Evolutionary conservation across 1,284 basidiomycete genomes (phyloP).

Genomic region (Cutaneotrichosporon sp.): DNA sequence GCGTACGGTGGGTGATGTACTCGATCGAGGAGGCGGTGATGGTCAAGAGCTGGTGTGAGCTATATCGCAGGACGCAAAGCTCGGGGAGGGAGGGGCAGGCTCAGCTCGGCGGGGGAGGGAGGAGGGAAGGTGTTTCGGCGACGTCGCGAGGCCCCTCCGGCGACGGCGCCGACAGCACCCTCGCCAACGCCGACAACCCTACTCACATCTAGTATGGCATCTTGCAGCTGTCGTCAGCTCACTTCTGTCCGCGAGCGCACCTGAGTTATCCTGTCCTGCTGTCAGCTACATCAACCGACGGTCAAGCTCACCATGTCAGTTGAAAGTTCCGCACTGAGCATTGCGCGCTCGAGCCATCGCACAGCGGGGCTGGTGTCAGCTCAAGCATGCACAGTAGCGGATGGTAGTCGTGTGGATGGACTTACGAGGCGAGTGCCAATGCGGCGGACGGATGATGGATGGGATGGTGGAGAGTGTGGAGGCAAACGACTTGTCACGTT

Average conservation of each 20-base stretch:
- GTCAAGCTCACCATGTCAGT: conserved; percentile 47
- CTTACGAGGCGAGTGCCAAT: conserved; percentile 9
- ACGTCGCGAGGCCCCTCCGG: not conserved
- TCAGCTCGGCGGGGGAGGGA: no score
- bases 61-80: not conserved
- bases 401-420: not conserved
- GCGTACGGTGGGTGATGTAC: conserved; percentile 50
- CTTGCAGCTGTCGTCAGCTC: conserved; percentile 44
- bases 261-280: conserved; percentile 54
- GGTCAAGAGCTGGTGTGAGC: conserved; percentile 43
- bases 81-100: not conserved
- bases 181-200: not conserved
- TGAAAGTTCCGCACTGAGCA: conserved; percentile 54
- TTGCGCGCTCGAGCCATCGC: conserved; percentile 36
- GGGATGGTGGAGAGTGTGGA: conserved; percentile 5
- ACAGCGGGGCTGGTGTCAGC: conserved; percentile 13
- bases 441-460: conserved; percentile 4
- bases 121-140: not conserved
- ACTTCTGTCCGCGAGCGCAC: conserved; percentile 12
- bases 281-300: conserved; percentile 11
- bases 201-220: conserved; percentile 53
- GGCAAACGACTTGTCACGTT: not conserved
- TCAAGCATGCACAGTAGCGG: not conserved
- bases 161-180: not conserved
- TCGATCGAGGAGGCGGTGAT: conserved; percentile 52